A percentile compares a stretch with the other conserved stretches of the same genome.
Conservation (phyloP, 2,329 filamentous ascomycete genomes). For the Phyllosticta capitalensis region DNA sequence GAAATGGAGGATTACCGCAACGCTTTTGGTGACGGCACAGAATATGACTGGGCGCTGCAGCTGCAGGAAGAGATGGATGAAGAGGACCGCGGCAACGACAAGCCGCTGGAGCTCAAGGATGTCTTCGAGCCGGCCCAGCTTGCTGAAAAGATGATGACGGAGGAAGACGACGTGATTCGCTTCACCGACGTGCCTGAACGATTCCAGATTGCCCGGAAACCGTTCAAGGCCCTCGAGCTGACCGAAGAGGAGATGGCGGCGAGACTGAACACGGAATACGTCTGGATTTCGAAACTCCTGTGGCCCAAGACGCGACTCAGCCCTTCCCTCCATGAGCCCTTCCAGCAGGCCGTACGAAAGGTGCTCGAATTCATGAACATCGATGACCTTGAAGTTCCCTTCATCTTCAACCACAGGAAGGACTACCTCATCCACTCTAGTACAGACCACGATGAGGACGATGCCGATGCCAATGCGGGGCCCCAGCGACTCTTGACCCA, state of each 20-base stretch:
- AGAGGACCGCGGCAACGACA: slow-evolving; percentile 66
- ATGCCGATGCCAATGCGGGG: slow-evolving; percentile 59
- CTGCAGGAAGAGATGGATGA: slow-evolving; percentile 78
- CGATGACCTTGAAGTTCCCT: slow-evolving; percentile 90
- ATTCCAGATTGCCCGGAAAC: slow-evolving; percentile 82
- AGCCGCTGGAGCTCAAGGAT: slow-evolving; percentile 86
- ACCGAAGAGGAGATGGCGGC: slow-evolving; percentile 60
- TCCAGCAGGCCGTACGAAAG: slow-evolving; percentile 80
- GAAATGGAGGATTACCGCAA: slow-evolving; percentile 92
- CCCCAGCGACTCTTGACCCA: slow-evolving; percentile 87
- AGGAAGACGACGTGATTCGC: slow-evolving; percentile 87
- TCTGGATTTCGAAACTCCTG: slow-evolving; percentile 85
- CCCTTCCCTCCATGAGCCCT: slow-evolving; percentile 65
- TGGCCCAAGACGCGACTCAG: slow-evolving; percentile 76
- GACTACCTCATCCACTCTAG: slow-evolving; percentile 91
- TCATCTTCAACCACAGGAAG: slow-evolving; percentile 96
- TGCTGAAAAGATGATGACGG: slow-evolving; percentile 86
- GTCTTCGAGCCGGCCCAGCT: slow-evolving; percentile 96
- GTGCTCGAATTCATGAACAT: slow-evolving; percentile 92
- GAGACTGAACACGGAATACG: slow-evolving; percentile 67
- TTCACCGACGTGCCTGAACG: slow-evolving; percentile 85
- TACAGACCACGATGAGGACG: slow-evolving; percentile 51
- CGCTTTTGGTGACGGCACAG: slow-evolving; percentile 90
- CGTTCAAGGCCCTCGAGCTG: slow-evolving; percentile 74
- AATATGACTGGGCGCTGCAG: slow-evolving; percentile 90